Base-by-base conservation (phyloP, 2,329 filamentous ascomycete species). In the Penicillium sp. region DNA sequence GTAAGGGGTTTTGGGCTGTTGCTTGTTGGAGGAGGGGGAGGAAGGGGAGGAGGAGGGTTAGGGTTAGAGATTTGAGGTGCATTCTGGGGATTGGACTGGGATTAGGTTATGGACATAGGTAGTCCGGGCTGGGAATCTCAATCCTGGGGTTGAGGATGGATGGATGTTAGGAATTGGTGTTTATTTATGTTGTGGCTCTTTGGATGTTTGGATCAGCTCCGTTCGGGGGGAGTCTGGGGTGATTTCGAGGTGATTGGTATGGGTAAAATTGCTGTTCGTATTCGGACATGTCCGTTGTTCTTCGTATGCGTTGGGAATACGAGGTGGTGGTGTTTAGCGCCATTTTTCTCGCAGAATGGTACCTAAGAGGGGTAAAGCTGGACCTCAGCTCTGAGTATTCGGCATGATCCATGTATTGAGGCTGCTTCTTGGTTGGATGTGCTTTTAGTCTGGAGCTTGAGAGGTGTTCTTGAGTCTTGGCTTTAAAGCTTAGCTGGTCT, bases 271-370 rank as follows among this genome's bases (percentile, higher is more conserved):
- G 28, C 19, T 45, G 25, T 28, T 45, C 41, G 49, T 41, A 42
- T 41, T 35, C 14, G 39, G 25, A 19, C 13, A 18, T 13, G 25
- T 18, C 8, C 4, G 22, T 7, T 25, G 8, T 7, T 7, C 19
- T 7, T 25, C 22, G 22, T 8, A 25, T 28, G n/a, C 14, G n/a
- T 38, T 30, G 44, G n/a, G 29, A 56, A 57, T 56, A 58, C 56
- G 56, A 57, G 54, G 27, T 41, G 30, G 33, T 40, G 41, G 13
- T 34, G 28, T 52, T 56, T 58, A 46, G 54, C 55, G 28, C 25
- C 19, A 3, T 5, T 22, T 8, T 46, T 34, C 16, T 36, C 12
- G 41, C n/a, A 4, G 1, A 2, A 28, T 35, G 0, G 8, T 16
- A 12, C n/a, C 8, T 25, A 25, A 7, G 8, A 25, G 3, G 8